phyloP scores from a whole-genome alignment of 805 yeast genomes.

The Saccharomyces eubayanus region DNA sequence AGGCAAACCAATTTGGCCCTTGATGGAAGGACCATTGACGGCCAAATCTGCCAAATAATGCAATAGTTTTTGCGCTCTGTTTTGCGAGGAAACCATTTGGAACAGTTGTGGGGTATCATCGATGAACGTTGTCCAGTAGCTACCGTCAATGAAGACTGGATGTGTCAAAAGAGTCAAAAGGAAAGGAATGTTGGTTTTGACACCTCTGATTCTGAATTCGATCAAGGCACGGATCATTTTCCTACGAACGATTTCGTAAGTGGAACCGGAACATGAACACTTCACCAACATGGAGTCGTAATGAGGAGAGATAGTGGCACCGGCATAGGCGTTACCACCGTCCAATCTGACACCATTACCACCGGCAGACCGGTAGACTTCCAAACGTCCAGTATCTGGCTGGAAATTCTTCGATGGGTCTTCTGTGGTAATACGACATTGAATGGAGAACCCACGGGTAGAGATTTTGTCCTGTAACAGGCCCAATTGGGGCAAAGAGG shows the following conservation, averaged over 20 bases:
- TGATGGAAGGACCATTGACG: slow-evolving; percentile 92
- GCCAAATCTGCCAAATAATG: slow-evolving; percentile 87
- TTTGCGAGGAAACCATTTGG: slow-evolving; percentile 89
- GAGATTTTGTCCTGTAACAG: slow-evolving; percentile 90
- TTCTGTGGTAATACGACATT: slow-evolving; percentile 98
- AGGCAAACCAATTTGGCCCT: slow-evolving; percentile 92
- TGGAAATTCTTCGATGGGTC: slow-evolving; percentile 95
- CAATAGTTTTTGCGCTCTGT: slow-evolving; percentile 91
- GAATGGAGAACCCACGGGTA: slow-evolving; percentile 95
- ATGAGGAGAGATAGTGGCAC: slow-evolving; percentile 92
- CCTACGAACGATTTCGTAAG: slow-evolving; percentile 92
- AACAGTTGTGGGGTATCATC: slow-evolving; percentile 96
- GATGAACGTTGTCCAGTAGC: slow-evolving; percentile 96
- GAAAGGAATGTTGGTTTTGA: slow-evolving; percentile 96
- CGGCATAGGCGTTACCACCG: slow-evolving; percentile 98
- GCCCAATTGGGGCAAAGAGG: slow-evolving; percentile 84
- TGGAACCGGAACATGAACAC: slow-evolving; percentile 94
- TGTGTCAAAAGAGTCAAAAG: slow-evolving; percentile 83
- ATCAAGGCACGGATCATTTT: slow-evolving; percentile 95
- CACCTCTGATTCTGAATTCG: slow-evolving; percentile 98
- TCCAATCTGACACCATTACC: slow-evolving; percentile 99
- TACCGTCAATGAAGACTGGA: slow-evolving; percentile 75
- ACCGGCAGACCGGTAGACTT: slow-evolving; percentile 96
- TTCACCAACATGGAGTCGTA: slow-evolving; percentile 97
- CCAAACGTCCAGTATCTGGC: slow-evolving; percentile 97